These are phyloP conservation scores for Populus ilicifolia DNA, from an alignment of 345 rosid species.

Conservation along the genomic window DNA sequence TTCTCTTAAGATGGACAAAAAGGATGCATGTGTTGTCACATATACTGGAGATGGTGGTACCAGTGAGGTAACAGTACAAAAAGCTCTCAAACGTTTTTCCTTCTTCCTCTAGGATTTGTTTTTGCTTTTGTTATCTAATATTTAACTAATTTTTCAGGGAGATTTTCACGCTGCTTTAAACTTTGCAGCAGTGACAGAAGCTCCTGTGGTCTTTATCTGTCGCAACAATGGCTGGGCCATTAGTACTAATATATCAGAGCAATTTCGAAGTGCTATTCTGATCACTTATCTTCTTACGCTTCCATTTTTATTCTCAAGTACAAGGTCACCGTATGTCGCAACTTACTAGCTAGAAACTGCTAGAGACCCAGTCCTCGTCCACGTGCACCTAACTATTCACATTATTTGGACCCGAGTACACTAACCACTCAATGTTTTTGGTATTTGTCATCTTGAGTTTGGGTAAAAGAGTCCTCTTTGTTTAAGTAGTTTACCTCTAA, in stretches of 20 bases:
- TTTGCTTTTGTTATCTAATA: slow-evolving; percentile 3
- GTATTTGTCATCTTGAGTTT: not conserved
- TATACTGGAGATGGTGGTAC: slow-evolving; percentile 81
- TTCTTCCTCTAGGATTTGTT: not conserved
- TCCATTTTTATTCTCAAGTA: not conserved
- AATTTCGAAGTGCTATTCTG: slow-evolving; percentile 63
- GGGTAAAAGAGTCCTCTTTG: not conserved
- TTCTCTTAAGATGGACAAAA: slow-evolving; percentile 75
- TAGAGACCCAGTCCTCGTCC: not conserved
- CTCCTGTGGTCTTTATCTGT: slow-evolving; percentile 76
- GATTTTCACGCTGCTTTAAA: slow-evolving; percentile 78
- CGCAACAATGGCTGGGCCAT: slow-evolving; percentile 94
- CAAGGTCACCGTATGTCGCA: not conserved
- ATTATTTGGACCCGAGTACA: not conserved
- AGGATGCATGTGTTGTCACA: slow-evolving; percentile 68
- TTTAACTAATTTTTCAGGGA: slow-evolving; percentile 44
- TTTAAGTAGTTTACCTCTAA: not conserved
- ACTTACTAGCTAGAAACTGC: not conserved
- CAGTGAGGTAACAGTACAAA: slow-evolving; percentile 50
- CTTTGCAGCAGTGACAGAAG: slow-evolving; percentile 75
- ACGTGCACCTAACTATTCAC: not conserved
- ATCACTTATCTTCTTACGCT: not conserved
- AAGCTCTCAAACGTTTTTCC: not conserved
- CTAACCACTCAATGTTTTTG: not conserved
- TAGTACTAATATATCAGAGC: slow-evolving; percentile 75